Evolutionary conservation across 2,329 filamentous ascomycete species (phyloP).

Genomic region (Sporothrix globosa): DNA sequence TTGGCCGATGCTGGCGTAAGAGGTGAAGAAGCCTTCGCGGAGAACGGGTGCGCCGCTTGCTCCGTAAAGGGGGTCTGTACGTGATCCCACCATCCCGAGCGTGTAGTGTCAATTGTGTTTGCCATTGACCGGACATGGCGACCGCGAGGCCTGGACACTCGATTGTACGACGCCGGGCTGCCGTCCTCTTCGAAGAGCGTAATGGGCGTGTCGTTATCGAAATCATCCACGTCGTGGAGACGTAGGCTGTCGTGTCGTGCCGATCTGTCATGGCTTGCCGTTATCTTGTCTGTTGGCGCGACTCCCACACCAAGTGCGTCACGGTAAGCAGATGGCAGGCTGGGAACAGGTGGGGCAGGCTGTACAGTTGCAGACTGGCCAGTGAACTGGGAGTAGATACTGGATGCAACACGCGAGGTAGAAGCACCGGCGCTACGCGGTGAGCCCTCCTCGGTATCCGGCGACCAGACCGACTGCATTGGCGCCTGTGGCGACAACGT

Average conservation of each 20-base stretch:
- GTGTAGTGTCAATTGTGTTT: constrained; percentile 54
- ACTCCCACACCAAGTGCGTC: neutral
- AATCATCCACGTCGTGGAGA: constrained; percentile 54
- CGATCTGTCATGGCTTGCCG: neutral
- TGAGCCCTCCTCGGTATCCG: constrained; percentile 59
- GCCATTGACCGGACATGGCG: constrained; percentile 44
- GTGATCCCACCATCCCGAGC: constrained; percentile 78
- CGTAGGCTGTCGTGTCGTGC: neutral
- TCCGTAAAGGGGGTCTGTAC: constrained; percentile 70
- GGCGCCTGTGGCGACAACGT: constrained; percentile 43
- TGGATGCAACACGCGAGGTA: constrained; percentile 54
- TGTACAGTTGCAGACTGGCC: constrained; percentile 44
- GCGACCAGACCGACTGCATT: constrained; percentile 61
- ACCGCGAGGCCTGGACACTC: constrained; percentile 47
- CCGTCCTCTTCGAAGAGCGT: constrained; percentile 74
- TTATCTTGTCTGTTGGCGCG: neutral
- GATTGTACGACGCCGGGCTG: constrained; percentile 46
- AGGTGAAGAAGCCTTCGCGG: constrained; percentile 42
- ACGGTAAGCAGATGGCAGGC: constrained; percentile 52
- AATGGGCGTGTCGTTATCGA: constrained; percentile 57
- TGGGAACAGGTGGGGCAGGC: constrained; percentile 61
- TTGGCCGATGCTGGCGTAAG: constrained; percentile 29
- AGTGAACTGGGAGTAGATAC: constrained; percentile 61
- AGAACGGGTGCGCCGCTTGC: constrained; percentile 49
- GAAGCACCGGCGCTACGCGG: constrained; percentile 42